These are phyloP conservation scores for Diaporthe amygdali DNA, from an alignment of 2,329 filamentous ascomycete genomes.

Conservation along the genomic window DNA sequence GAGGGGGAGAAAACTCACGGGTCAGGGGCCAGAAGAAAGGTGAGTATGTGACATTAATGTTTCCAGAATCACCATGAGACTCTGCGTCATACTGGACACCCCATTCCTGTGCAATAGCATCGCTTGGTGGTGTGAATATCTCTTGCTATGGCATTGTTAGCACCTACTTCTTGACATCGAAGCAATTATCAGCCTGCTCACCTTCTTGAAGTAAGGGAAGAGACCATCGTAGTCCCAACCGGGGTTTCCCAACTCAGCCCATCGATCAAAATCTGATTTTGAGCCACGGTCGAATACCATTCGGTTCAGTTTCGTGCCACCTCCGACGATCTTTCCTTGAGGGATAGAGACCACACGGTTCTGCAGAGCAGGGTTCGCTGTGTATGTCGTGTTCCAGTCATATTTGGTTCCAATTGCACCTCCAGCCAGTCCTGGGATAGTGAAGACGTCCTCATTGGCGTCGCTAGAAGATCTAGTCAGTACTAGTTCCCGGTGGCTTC, in stretches of 20 bases:
- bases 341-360: slow-evolving; percentile 19
- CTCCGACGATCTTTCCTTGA: slow-evolving; percentile 32
- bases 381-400: slow-evolving; percentile 34
- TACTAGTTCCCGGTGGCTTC: background rate
- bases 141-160: slow-evolving; percentile 24
- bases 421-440: slow-evolving; percentile 34
- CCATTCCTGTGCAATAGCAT: slow-evolving; percentile 31
- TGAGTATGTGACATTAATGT: slow-evolving; percentile 36
- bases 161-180: background rate
- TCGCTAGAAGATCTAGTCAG: slow-evolving; percentile 13
- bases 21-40: slow-evolving; percentile 38
- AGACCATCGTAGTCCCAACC: slow-evolving; percentile 34
- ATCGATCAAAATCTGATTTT: slow-evolving; percentile 33
- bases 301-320: slow-evolving; percentile 34
- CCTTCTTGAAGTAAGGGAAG: slow-evolving; percentile 38
- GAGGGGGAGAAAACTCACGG: background rate
- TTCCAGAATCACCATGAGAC: slow-evolving; percentile 33
- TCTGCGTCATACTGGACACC: slow-evolving; percentile 33
- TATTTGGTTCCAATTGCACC: slow-evolving; percentile 30
- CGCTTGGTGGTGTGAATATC: slow-evolving; percentile 33
- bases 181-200: background rate
- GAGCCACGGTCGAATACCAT: slow-evolving; percentile 36
- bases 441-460: slow-evolving; percentile 30
- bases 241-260: slow-evolving; percentile 34
- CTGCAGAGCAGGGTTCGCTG: slow-evolving; percentile 1